A percentile compares a stretch with the other conserved stretches of the same genome.
phyloP scores from a whole-genome alignment of 306 rosid species.

The Lathyrus oleraceus region DNA sequence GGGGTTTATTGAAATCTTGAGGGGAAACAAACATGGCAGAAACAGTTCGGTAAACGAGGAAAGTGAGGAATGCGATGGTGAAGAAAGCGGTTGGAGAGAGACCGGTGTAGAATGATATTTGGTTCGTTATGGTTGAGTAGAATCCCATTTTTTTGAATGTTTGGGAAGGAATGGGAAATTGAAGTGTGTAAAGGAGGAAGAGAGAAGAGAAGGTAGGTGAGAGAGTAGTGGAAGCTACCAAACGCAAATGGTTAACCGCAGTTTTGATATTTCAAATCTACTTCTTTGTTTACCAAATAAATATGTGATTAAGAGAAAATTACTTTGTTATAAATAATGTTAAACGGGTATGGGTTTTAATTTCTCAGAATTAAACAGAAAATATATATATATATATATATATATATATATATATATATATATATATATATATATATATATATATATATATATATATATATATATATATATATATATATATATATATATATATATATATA shows the following conservation, averaged over 20 bases:
- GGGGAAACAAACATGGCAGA: constrained; percentile 2
- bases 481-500: too few species aligned
- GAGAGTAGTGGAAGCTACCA: neutral
- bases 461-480: too few species aligned
- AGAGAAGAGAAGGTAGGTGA: neutral
- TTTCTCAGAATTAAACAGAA: too few species aligned
- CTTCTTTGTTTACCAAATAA: too few species aligned
- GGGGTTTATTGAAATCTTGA: constrained; percentile 2
- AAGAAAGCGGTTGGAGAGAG: constrained; percentile 9
- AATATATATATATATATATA: too few species aligned
- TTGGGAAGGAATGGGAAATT: neutral
- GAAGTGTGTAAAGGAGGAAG: neutral
- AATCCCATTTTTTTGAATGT: neutral
- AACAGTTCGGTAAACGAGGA: neutral
- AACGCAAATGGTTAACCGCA: neutral
- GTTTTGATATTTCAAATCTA: neutral
- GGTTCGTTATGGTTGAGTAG: neutral
- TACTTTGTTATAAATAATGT: too few species aligned
- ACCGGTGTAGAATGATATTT: constrained; percentile 9
- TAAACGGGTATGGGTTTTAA: too few species aligned
- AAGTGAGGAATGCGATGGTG: neutral
- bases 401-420: too few species aligned
- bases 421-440: too few species aligned
- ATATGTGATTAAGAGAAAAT: too few species aligned
- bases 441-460: too few species aligned